Conservation (phyloP, 129 eudicot species). For the Oenanthe sinensis region DNA sequence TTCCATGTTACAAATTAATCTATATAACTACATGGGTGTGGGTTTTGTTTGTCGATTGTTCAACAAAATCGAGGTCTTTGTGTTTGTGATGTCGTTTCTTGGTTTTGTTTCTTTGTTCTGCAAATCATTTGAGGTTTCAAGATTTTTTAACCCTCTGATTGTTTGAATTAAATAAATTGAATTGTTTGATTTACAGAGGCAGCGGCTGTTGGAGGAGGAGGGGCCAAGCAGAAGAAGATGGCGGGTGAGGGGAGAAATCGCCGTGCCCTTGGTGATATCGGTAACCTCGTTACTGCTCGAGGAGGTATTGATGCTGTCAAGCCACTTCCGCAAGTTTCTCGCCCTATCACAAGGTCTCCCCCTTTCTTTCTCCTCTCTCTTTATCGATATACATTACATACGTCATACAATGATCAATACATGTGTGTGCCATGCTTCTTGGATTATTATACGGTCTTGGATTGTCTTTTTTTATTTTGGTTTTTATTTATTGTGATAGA, state of each 20-base stretch:
- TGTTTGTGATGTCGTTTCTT: background rate
- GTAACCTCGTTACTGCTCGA: constrained; percentile 53
- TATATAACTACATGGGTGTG: too few relatives aligned
- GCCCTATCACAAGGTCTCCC: constrained; percentile 61
- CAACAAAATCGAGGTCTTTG: background rate
- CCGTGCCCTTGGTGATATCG: constrained; percentile 74
- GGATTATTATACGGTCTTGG: background rate
- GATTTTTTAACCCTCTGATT: background rate
- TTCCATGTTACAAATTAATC: background rate
- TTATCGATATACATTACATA: background rate
- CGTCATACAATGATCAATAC: background rate
- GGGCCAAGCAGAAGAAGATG: constrained; percentile 58
- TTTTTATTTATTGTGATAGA: constrained; percentile 22
- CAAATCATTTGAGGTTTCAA: background rate
- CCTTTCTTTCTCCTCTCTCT: background rate
- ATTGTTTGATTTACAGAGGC: constrained; percentile 16
- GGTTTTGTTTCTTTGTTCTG: background rate
- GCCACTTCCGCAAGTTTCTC: constrained; percentile 48
- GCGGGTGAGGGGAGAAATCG: constrained; percentile 55
- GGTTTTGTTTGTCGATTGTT: too few relatives aligned
- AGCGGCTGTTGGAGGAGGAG: constrained; percentile 29
- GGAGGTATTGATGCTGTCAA: constrained; percentile 41
- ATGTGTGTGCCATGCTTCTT: background rate
- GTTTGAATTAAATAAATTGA: background rate
- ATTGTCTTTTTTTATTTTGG: background rate